phyloP scores from a whole-genome alignment of 1,284 basidiomycete genomes.

The Rhodotorula sp. region DNA sequence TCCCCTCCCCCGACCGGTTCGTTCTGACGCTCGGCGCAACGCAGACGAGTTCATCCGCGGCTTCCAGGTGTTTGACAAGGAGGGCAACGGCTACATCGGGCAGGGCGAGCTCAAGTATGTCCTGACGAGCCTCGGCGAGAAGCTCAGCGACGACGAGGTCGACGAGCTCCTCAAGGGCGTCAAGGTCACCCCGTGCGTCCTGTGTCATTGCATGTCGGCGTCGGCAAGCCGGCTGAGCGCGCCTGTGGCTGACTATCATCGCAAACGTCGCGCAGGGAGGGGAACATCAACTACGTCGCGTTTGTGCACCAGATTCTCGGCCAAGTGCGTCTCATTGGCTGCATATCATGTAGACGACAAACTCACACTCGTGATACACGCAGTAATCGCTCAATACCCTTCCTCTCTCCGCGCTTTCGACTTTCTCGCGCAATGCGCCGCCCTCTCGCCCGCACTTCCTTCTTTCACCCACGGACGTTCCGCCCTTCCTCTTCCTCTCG shows the following conservation, averaged over 20 bases:
- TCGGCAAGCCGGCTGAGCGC: not conserved
- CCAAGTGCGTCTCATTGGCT: constrained; percentile 3
- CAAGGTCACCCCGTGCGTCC: constrained; percentile 75
- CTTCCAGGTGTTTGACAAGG: constrained; percentile 99
- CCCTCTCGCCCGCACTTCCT: not conserved
- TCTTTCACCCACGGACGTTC: not conserved
- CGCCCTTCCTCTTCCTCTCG: not conserved
- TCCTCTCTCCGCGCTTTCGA: not conserved
- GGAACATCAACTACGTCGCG: constrained; percentile 95
- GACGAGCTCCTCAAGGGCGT: constrained; percentile 96
- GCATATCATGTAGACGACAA: no score
- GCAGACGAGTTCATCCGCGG: constrained; percentile 97
- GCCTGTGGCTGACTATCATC: constrained; percentile 2
- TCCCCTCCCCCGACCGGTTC: not conserved
- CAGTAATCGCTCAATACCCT: not conserved
- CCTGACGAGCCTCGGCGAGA: constrained; percentile 92
- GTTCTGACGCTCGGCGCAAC: not conserved
- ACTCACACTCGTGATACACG: not conserved
- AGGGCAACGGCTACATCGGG: constrained; percentile 94
- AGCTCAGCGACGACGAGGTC: constrained; percentile 96
- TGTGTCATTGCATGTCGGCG: not conserved
- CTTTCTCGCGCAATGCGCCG: not conserved
- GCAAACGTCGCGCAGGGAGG: constrained; percentile 64
- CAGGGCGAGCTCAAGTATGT: constrained; percentile 90
- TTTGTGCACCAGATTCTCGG: constrained; percentile 85